Conservation (phyloP, 2,329 filamentous ascomycete genomes). For the Ophiostoma triangulosporum region DNA sequence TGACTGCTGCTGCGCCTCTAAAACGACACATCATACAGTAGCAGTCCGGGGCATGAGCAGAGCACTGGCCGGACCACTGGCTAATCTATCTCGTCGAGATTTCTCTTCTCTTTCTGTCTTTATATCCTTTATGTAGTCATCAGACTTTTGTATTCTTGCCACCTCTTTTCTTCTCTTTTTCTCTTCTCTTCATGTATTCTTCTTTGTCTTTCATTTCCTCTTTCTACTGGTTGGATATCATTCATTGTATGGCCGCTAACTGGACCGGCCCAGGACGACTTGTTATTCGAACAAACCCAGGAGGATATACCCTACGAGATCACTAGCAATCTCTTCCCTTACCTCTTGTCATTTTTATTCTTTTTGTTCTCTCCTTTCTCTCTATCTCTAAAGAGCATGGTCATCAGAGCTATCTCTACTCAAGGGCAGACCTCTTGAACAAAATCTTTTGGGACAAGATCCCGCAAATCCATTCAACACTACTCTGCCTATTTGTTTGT, state of each 20-base stretch:
- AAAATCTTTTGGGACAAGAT: too few relatives aligned
- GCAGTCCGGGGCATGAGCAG: neutral
- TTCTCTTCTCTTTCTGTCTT: neutral
- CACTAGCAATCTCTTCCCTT: neutral
- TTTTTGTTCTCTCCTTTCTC: neutral
- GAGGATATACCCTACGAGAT: conserved; percentile 3
- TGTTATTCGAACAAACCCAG: neutral
- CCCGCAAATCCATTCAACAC: too few relatives aligned
- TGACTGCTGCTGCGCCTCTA: conserved; percentile 31
- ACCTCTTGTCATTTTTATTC: neutral
- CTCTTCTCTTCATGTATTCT: neutral
- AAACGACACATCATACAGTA: neutral
- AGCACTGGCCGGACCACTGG: conserved; percentile 5
- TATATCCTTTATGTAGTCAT: neutral
- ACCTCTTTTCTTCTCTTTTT: neutral
- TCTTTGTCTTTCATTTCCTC: neutral
- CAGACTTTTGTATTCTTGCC: neutral
- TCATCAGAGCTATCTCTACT: too few relatives aligned
- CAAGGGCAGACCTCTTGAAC: too few relatives aligned
- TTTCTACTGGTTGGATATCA: neutral
- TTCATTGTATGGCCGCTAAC: neutral
- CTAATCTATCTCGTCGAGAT: neutral
- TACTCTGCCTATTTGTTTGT: too few relatives aligned
- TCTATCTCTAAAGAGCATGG: too few relatives aligned
- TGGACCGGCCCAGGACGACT: neutral